These are phyloP conservation scores for Neonothopanus nambi DNA, from an alignment of 1,284 basidiomycete species.

Conservation along the genomic window DNA sequence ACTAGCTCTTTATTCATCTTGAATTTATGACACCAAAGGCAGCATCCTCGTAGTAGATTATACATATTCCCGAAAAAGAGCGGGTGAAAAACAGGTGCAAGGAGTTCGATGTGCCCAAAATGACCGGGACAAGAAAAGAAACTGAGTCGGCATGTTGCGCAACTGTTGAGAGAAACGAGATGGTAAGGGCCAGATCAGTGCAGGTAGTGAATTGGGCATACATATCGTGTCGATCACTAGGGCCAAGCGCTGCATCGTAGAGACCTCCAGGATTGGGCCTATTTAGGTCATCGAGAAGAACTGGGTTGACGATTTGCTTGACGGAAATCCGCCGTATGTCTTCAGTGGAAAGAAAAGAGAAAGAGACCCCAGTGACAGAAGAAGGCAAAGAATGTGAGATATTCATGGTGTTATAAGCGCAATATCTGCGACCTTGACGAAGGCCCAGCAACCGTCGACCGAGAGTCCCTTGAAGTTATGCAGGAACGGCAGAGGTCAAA, in stretches of 20 bases:
- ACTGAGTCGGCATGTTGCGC: slow-evolving; percentile 89
- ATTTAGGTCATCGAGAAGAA: slow-evolving; percentile 92
- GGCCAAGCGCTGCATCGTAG: slow-evolving; percentile 95
- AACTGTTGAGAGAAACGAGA: slow-evolving; percentile 51
- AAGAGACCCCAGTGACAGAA: slow-evolving; percentile 84
- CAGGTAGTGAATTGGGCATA: slow-evolving; percentile 38
- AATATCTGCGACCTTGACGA: background rate
- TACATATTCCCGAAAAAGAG: slow-evolving; percentile 95
- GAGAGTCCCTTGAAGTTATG: background rate
- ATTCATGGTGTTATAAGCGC: slow-evolving; percentile 66
- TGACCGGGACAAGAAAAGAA: slow-evolving; percentile 97
- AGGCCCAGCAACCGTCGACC: background rate
- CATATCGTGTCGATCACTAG: slow-evolving; percentile 87
- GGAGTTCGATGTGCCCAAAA: slow-evolving; percentile 98
- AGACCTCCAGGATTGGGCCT: slow-evolving; percentile 91
- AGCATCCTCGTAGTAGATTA: slow-evolving; percentile 87
- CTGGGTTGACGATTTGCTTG: slow-evolving; percentile 93
- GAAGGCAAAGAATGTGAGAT: slow-evolving; percentile 88
- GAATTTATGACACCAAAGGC: slow-evolving; percentile 95
- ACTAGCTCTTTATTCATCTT: slow-evolving; percentile 81
- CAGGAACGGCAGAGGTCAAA: background rate
- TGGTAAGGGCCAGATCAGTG: slow-evolving; percentile 11
- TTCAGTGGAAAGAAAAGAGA: slow-evolving; percentile 91
- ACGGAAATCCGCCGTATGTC: slow-evolving; percentile 95
- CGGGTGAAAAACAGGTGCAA: slow-evolving; percentile 95